Evolutionary conservation across 1,139 yeast genomes (phyloP).

Genomic region (Saccharomycopsis crataegensis): DNA sequence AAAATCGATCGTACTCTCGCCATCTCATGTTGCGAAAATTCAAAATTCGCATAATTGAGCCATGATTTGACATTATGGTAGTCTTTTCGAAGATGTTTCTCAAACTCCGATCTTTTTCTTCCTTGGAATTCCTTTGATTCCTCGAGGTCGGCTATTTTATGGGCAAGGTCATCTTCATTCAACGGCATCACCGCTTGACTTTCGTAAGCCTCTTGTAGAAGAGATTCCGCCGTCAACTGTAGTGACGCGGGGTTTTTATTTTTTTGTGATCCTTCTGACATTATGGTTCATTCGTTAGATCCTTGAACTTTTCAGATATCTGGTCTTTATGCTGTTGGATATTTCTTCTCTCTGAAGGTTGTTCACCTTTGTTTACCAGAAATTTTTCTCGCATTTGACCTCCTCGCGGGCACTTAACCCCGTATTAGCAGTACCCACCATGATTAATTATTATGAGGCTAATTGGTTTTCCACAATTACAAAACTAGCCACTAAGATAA

Average conservation of each 20-base stretch:
- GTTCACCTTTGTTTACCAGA: too few relatives aligned
- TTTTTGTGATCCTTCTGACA: not conserved
- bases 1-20: slow-evolving; percentile 77
- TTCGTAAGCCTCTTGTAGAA: slow-evolving; percentile 49
- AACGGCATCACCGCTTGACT: slow-evolving; percentile 34
- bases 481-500: too few relatives aligned
- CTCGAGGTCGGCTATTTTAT: slow-evolving; percentile 66
- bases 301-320: too few relatives aligned
- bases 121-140: slow-evolving; percentile 73
- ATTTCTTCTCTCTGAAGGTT: too few relatives aligned
- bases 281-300: too few relatives aligned
- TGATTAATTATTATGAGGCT: too few relatives aligned
- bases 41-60: slow-evolving; percentile 90
- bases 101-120: slow-evolving; percentile 73
- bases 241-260: slow-evolving; percentile 18
- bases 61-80: slow-evolving; percentile 79
- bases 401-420: too few relatives aligned
- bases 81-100: slow-evolving; percentile 77
- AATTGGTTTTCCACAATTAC: too few relatives aligned
- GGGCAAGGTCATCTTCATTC: slow-evolving; percentile 36
- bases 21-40: slow-evolving; percentile 69
- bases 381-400: too few relatives aligned
- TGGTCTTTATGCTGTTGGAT: too few relatives aligned
- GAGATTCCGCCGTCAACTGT: slow-evolving; percentile 51
- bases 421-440: too few relatives aligned